Conservation (phyloP, 805 yeast genomes). For the Lipomyces lipofer region DNA sequence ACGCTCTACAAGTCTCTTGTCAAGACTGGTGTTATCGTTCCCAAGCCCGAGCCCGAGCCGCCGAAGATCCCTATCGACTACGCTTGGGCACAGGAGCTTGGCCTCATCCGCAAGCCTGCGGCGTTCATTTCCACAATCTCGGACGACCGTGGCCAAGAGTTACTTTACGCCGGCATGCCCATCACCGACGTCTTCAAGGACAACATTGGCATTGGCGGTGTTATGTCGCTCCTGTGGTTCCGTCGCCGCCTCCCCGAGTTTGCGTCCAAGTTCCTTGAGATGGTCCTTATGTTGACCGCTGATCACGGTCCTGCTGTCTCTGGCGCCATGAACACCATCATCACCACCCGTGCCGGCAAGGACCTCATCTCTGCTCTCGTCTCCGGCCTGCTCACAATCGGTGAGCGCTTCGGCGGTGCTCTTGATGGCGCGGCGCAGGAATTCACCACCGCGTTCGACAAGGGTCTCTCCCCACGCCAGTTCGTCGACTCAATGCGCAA, state of each 20-base stretch:
- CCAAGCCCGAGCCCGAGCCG: constrained; percentile 46
- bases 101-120: constrained; percentile 50
- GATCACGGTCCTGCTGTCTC: constrained; percentile 52
- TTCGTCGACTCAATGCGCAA: constrained; percentile 50
- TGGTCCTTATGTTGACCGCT: constrained; percentile 53
- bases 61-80: constrained; percentile 52
- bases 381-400: constrained; percentile 48
- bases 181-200: constrained; percentile 50
- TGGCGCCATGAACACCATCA: constrained; percentile 52
- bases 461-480: constrained; percentile 48
- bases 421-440: constrained; percentile 50
- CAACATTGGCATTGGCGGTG: constrained; percentile 51
- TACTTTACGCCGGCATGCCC: constrained; percentile 50
- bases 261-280: constrained; percentile 49
- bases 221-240: constrained; percentile 51
- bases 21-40: constrained; percentile 42
- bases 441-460: constrained; percentile 47
- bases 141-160: constrained; percentile 51
- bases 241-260: constrained; percentile 47
- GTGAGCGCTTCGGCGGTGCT: constrained; percentile 51
- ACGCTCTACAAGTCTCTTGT: constrained; percentile 77
- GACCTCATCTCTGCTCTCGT: constrained; percentile 50
- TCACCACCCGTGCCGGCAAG: constrained; percentile 51
- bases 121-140: constrained; percentile 51
- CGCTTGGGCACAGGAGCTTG: constrained; percentile 52